These are phyloP conservation scores for Colletotrichum simmondsii DNA, from an alignment of 2,329 filamentous ascomycete genomes.

Conservation along the genomic window DNA sequence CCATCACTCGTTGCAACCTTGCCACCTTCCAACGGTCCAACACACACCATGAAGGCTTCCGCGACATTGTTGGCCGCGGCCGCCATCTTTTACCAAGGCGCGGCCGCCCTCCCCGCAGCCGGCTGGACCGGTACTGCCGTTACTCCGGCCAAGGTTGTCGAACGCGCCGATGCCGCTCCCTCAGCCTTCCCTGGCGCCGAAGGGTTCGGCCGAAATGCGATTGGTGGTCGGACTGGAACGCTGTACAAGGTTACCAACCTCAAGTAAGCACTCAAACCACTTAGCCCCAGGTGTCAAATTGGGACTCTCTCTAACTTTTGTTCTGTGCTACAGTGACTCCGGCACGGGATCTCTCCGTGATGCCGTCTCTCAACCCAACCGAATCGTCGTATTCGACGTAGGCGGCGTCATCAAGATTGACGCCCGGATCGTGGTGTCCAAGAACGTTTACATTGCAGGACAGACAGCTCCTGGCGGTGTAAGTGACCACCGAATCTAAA, in stretches of 20 bases:
- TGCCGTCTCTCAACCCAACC: constrained; percentile 57
- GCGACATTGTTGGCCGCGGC: constrained; percentile 14
- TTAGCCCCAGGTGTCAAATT: too few species aligned
- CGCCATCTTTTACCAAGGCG: constrained; percentile 12
- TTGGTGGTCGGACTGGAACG: constrained; percentile 56
- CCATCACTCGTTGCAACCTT: not conserved
- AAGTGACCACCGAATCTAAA: constrained; percentile 40
- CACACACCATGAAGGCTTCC: constrained; percentile 23
- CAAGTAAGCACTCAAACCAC: constrained; percentile 38
- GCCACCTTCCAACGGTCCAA: not conserved
- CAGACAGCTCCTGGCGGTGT: constrained; percentile 61
- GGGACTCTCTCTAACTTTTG: too few species aligned
- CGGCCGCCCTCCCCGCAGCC: constrained; percentile 8
- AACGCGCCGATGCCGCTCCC: constrained; percentile 13
- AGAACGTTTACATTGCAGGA: constrained; percentile 60
- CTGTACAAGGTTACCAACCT: constrained; percentile 62
- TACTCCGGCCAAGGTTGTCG: constrained; percentile 10
- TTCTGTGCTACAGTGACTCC: constrained; percentile 46
- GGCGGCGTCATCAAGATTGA: constrained; percentile 61
- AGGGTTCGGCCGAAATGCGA: constrained; percentile 58
- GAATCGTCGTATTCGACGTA: constrained; percentile 61
- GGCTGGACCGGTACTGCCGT: constrained; percentile 9
- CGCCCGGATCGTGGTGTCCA: constrained; percentile 56
- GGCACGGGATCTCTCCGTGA: constrained; percentile 62
- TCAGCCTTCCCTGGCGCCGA: constrained; percentile 62